Conservation (phyloP, 2,329 filamentous ascomycete species). For the Claviceps purpurea region DNA sequence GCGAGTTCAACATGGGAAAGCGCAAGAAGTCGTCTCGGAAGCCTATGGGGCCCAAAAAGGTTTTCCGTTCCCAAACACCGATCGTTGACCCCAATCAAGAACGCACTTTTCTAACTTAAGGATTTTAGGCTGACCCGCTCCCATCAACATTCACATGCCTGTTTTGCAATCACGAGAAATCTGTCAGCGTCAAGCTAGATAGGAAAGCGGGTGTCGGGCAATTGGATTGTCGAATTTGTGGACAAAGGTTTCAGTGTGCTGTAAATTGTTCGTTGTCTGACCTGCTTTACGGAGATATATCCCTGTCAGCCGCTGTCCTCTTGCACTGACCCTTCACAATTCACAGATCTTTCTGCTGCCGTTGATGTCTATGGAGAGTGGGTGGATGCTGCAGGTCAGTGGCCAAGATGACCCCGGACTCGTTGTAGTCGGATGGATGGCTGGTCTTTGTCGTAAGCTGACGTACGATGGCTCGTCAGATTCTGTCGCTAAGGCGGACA, state of each 20-base stretch:
- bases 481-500: constrained; percentile 35
- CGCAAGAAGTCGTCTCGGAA: constrained; percentile 84
- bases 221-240: constrained; percentile 83
- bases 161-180: constrained; percentile 96
- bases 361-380: constrained; percentile 97
- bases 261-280: constrained; percentile 61
- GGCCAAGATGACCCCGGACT: background rate
- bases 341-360: constrained; percentile 66
- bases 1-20: constrained; percentile 54
- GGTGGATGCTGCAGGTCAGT: constrained; percentile 68
- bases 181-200: constrained; percentile 80
- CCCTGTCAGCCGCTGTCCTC: background rate
- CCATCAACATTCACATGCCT: constrained; percentile 86
- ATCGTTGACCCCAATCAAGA: background rate
- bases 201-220: constrained; percentile 82
- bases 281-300: background rate
- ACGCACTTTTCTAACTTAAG: background rate
- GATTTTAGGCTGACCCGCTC: constrained; percentile 50
- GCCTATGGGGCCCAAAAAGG: constrained; percentile 72
- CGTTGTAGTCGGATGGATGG: background rate
- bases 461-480: constrained; percentile 19
- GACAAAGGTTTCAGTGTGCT: constrained; percentile 81
- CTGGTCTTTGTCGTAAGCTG: background rate
- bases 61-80: constrained; percentile 20
- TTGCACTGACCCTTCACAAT: constrained; percentile 7